phyloP scores from a whole-genome alignment of 495 filamentous ascomycete species.

The Chaetomium cochliodes region DNA sequence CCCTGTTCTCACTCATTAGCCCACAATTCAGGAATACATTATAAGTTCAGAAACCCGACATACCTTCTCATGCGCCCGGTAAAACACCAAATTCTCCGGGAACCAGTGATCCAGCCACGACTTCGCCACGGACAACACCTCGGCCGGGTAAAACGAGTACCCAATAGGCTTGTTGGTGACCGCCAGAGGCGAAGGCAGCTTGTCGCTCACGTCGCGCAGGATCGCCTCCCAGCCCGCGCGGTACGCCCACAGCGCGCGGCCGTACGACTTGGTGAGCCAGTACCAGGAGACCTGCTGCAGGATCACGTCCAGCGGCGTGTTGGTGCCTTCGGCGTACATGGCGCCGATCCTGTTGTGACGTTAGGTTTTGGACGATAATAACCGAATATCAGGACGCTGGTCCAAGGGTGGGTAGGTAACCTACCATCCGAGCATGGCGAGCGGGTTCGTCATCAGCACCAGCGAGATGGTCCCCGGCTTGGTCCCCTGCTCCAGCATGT shows the following conservation, averaged over 20 bases:
- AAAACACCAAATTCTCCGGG: not conserved
- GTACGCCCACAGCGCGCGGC: not conserved
- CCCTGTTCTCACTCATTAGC: not conserved
- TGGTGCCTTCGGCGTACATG: not conserved
- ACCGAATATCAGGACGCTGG: not conserved
- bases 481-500: conserved; percentile 58
- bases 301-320: not conserved
- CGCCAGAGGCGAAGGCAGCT: not conserved
- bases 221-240: not conserved
- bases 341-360: not conserved
- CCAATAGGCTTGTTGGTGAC: not conserved
- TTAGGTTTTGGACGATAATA: not conserved
- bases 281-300: conserved; percentile 2
- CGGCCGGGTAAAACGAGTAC: not conserved
- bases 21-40: not conserved
- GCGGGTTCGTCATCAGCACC: conserved; percentile 53
- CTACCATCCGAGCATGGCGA: conserved; percentile 64
- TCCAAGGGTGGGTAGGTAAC: not conserved
- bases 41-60: not conserved
- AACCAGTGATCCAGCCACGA: conserved; percentile 1
- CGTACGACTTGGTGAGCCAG: not conserved
- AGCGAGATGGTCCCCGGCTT: conserved; percentile 60
- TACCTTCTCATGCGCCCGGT: not conserved
- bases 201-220: not conserved
- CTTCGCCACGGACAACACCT: not conserved